A percentile compares a stretch with the other conserved stretches of the same genome.
Conservation (phyloP, 1,284 basidiomycete species). For the Somion occarium region DNA sequence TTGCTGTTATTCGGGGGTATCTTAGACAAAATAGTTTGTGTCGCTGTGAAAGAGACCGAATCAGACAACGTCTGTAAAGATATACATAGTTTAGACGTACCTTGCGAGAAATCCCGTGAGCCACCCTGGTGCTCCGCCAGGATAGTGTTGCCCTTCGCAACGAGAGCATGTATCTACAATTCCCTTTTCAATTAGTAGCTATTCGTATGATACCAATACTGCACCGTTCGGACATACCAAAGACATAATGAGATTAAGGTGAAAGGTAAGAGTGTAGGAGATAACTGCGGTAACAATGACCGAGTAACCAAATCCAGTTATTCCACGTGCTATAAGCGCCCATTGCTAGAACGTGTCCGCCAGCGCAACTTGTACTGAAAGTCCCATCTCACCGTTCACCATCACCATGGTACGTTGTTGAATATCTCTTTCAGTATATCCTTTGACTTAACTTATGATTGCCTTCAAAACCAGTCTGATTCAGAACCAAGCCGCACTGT, state of each 20-base stretch:
- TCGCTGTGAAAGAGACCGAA: constrained; percentile 44
- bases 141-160: constrained; percentile 76
- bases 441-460: background rate
- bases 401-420: constrained; percentile 26
- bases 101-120: constrained; percentile 81
- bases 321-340: constrained; percentile 12
- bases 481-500: constrained; percentile 28
- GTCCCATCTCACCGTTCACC: constrained; percentile 13
- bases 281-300: background rate
- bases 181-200: background rate
- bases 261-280: background rate
- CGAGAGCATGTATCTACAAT: constrained; percentile 78
- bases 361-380: constrained; percentile 21
- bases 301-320: background rate
- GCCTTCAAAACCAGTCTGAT: constrained; percentile 27
- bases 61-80: background rate
- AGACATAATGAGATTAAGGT: constrained; percentile 28
- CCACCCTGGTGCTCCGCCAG: constrained; percentile 81
- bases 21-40: constrained; percentile 89
- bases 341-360: constrained; percentile 14
- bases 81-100: constrained; percentile 36
- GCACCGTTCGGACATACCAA: constrained; percentile 33
- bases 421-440: background rate
- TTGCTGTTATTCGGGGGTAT: constrained; percentile 94
- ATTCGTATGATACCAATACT: background rate